Percentiles rank a stretch among this genome's conserved stretches.
Evolutionary conservation across 2,329 filamentous ascomycete species (phyloP).

Genomic region (Diplodia seriata): DNA sequence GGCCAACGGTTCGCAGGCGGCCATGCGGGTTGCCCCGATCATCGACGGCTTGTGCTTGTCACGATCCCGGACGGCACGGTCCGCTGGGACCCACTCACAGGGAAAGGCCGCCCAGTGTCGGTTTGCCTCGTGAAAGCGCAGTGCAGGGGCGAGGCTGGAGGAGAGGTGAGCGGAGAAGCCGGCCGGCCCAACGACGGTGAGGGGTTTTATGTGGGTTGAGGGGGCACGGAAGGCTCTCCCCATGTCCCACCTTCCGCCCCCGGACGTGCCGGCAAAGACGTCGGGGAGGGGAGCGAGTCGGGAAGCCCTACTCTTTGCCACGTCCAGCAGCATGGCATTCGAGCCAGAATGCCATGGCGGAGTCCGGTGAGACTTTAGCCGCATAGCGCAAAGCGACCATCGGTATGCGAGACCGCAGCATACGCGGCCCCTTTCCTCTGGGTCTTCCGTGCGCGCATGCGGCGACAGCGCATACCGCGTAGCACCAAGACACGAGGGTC

Average conservation of each 20-base stretch:
- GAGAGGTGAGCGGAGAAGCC: no score
- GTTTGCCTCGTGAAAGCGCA: no score
- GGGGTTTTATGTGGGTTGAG: neutral
- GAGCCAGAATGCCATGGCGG: no score
- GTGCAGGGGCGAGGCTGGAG: no score
- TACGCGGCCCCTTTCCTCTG: no score
- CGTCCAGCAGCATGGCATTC: neutral
- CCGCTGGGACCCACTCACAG: constrained; percentile 36
- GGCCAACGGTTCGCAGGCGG: neutral
- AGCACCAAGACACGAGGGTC: no score
- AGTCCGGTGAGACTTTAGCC: neutral
- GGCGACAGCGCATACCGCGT: no score
- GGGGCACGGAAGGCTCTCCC: neutral
- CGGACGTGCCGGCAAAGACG: constrained; percentile 27
- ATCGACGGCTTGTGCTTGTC: constrained; percentile 40
- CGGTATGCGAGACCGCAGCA: no score
- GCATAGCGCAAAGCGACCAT: neutral
- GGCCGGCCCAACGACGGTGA: no score
- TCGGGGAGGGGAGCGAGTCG: no score
- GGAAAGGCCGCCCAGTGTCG: no score
- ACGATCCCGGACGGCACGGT: constrained; percentile 39
- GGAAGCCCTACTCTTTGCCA: constrained; percentile 31
- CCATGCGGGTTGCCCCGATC: constrained; percentile 34
- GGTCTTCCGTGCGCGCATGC: no score
- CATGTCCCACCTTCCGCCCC: neutral